These are phyloP conservation scores for Paracoccidioides brasiliensis DNA, from an alignment of 2,329 filamentous ascomycete genomes.

Conservation along the genomic window DNA sequence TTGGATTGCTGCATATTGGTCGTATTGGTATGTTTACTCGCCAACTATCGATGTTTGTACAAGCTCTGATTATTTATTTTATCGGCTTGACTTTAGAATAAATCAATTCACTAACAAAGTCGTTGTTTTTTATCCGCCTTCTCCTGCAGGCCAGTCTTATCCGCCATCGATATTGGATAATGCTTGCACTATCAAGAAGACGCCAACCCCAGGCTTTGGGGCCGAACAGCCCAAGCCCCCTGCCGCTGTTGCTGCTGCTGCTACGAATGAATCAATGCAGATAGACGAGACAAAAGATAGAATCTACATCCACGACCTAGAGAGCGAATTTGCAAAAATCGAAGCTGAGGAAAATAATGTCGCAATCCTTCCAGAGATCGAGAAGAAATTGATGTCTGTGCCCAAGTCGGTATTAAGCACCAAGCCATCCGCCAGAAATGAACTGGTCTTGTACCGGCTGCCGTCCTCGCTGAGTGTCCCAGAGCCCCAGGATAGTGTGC, in stretches of 20 bases:
- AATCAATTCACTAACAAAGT: not conserved
- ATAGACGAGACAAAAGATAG: conserved; percentile 77
- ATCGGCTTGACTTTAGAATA: not conserved
- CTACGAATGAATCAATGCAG: conserved; percentile 54
- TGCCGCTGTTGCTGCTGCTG: not conserved
- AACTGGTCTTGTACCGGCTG: conserved; percentile 70
- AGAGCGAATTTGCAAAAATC: conserved; percentile 66
- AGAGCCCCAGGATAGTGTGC: conserved; percentile 57
- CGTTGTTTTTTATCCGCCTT: not conserved
- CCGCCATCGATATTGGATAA: not conserved
- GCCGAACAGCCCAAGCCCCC: not conserved
- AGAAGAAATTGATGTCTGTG: conserved; percentile 60
- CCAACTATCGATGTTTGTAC: not conserved
- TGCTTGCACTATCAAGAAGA: not conserved
- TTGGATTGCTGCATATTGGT: conserved; percentile 76
- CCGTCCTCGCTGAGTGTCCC: conserved; percentile 65
- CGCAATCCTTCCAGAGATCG: conserved; percentile 73
- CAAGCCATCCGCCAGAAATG: conserved; percentile 43
- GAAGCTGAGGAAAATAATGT: conserved; percentile 50
- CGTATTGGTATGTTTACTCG: conserved; percentile 7
- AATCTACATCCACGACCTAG: conserved; percentile 82
- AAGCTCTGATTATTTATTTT: not conserved
- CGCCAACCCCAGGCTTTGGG: too few species aligned
- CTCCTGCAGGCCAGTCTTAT: not conserved
- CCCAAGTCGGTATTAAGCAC: conserved; percentile 53